Evolutionary conservation across 1,284 basidiomycete genomes (phyloP).

Genomic region (Microbotryum violaceum): DNA sequence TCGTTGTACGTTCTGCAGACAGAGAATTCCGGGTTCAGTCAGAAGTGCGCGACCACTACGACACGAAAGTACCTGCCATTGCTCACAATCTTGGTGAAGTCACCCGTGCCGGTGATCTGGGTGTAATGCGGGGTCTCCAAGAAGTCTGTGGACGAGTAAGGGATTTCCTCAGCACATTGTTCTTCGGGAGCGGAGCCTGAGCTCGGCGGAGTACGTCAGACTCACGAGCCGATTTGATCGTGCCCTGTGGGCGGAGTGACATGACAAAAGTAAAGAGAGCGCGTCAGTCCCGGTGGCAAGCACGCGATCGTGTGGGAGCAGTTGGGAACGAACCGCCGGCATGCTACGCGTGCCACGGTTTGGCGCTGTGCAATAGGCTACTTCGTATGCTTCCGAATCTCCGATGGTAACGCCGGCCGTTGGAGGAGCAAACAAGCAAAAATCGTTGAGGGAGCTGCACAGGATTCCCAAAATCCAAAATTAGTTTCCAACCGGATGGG

Average conservation of each 20-base stretch:
- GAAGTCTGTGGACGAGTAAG: slow-evolving; percentile 5
- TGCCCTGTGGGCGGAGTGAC: slow-evolving; percentile 6
- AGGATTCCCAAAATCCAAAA: not conserved
- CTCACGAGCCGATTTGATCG: no score
- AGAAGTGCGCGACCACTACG: no score
- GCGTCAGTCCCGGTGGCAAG: not conserved
- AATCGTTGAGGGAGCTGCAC: slow-evolving; percentile 10
- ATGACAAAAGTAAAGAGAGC: slow-evolving; percentile 3
- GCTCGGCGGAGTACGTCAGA: no score
- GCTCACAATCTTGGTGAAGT: slow-evolving; percentile 38
- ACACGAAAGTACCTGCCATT: no score
- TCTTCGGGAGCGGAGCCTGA: not conserved
- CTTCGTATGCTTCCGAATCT: slow-evolving; percentile 13
- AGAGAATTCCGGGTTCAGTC: no score
- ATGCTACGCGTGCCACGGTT: not conserved
- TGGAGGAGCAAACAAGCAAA: slow-evolving; percentile 22
- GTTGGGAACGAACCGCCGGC: not conserved
- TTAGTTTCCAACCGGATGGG: no score
- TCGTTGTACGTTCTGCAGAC: no score
- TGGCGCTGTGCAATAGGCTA: slow-evolving; percentile 16
- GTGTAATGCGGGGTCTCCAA: slow-evolving; percentile 29
- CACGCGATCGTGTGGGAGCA: not conserved
- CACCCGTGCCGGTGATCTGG: slow-evolving; percentile 33
- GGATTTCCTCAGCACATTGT: not conserved
- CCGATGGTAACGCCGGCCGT: slow-evolving; percentile 11